Percentiles rank a stretch among this genome's conserved stretches.
Conservation (phyloP, 192 early-diverging fungal genomes). For the Linnemannia schmuckeri region DNA sequence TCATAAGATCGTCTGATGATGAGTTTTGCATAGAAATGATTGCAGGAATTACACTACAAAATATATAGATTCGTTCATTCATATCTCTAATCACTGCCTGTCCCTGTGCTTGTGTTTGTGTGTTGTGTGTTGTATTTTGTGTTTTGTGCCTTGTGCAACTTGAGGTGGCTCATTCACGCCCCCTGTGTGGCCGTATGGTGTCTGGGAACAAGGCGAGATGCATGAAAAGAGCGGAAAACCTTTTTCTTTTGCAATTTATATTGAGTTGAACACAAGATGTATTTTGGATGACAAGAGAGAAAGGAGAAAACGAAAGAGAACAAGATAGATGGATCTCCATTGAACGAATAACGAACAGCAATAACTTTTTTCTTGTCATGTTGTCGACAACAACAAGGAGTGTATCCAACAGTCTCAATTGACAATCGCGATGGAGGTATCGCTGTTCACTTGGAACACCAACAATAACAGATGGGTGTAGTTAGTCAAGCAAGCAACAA, state of each 20-base stretch:
- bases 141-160: background rate
- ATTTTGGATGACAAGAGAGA: background rate
- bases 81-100: background rate
- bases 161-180: background rate
- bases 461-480: too few species aligned
- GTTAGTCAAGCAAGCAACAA: too few species aligned
- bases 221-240: background rate
- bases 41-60: background rate
- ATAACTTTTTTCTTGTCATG: too few species aligned
- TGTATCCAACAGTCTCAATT: too few species aligned
- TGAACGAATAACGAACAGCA: too few species aligned
- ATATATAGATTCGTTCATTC: too few species aligned
- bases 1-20: conserved; percentile 3
- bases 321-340: background rate
- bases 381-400: too few species aligned
- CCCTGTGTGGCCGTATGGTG: background rate
- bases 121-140: background rate
- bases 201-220: background rate
- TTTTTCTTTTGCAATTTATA: background rate
- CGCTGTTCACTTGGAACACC: too few species aligned
- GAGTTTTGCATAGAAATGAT: background rate
- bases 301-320: background rate
- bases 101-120: background rate
- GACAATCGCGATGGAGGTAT: too few species aligned
- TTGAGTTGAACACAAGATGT: background rate